phyloP scores from a whole-genome alignment of 495 filamentous ascomycete species.

The Penicillium dipodomyicola region DNA sequence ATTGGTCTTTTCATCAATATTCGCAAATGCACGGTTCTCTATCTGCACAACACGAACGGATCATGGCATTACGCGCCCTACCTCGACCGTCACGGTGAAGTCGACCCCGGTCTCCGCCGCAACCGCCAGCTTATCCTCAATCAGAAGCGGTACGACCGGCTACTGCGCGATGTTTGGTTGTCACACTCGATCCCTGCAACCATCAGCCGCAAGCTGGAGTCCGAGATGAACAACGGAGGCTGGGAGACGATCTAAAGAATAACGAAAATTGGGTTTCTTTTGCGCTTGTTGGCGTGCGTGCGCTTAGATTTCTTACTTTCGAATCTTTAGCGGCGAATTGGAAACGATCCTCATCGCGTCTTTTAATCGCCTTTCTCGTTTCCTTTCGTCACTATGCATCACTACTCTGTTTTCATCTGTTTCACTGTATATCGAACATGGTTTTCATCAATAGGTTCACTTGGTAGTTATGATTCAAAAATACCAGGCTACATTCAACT shows the following conservation, averaged over 20 bases:
- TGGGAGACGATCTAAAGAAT: slow-evolving; percentile 80
- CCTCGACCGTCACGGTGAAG: slow-evolving; percentile 92
- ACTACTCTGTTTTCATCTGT: neutral
- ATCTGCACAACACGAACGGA: slow-evolving; percentile 75
- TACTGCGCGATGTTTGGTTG: slow-evolving; percentile 84
- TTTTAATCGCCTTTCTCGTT: neutral
- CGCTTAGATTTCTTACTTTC: slow-evolving; percentile 4
- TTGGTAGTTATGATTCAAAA: slow-evolving; percentile 1
- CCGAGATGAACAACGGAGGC: slow-evolving; percentile 91
- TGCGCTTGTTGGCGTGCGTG: neutral
- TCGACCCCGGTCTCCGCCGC: slow-evolving; percentile 78
- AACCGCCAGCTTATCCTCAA: slow-evolving; percentile 86
- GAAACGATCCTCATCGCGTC: neutral
- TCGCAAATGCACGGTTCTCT: slow-evolving; percentile 86
- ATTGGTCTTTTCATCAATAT: slow-evolving; percentile 95
- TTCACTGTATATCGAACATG: neutral
- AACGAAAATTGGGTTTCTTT: slow-evolving; percentile 3
- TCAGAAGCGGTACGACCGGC: slow-evolving; percentile 86
- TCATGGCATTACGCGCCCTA: slow-evolving; percentile 88
- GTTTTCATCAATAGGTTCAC: neutral
- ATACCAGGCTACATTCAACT: neutral
- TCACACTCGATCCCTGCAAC: slow-evolving; percentile 82
- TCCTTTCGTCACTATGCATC: neutral
- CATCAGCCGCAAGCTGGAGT: slow-evolving; percentile 85
- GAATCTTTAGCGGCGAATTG: neutral